phyloP scores from a whole-genome alignment of 225 moss, liverwort and hornwort genomes.

The Antitrichia curtipendula region DNA sequence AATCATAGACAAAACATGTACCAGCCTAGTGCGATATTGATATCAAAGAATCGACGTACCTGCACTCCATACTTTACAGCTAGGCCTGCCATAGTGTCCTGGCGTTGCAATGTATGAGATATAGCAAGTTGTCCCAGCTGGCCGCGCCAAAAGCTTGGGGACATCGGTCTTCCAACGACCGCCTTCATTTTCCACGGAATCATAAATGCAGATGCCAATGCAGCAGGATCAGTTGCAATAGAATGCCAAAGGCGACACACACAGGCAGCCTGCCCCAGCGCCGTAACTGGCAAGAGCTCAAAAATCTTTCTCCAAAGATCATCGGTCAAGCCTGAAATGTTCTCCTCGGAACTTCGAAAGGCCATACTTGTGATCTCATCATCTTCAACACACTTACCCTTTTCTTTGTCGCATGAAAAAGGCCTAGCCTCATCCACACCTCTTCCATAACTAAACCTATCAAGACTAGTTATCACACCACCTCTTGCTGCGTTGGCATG shows the following conservation, averaged over 20 bases:
- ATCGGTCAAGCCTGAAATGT: conserved; percentile 15
- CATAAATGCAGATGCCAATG: conserved; percentile 44
- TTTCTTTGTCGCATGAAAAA: not conserved
- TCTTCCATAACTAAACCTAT: not conserved
- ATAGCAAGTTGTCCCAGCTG: conserved; percentile 44
- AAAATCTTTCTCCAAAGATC: conserved; percentile 51
- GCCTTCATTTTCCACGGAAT: conserved; percentile 45
- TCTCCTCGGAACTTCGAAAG: not conserved
- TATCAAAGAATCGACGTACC: conserved; percentile 5
- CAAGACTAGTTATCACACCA: not conserved
- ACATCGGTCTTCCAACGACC: conserved; percentile 34
- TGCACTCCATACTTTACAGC: conserved; percentile 50
- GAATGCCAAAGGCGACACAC: conserved; percentile 55
- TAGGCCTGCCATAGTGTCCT: conserved; percentile 46
- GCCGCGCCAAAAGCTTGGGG: conserved; percentile 50
- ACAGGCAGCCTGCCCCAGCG: conserved; percentile 45
- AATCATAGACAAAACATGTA: not conserved
- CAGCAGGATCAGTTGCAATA: conserved; percentile 43
- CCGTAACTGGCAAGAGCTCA: conserved; percentile 33
- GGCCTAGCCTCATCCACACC: not conserved
- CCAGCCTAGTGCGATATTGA: not conserved
- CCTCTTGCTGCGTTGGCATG: not conserved
- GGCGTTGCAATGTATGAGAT: conserved; percentile 43
- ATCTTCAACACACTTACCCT: conserved; percentile 5
- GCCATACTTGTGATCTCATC: not conserved